These are phyloP conservation scores for Suillus subluteus DNA, from an alignment of 768 basidiomycete genomes.

Conservation along the genomic window DNA sequence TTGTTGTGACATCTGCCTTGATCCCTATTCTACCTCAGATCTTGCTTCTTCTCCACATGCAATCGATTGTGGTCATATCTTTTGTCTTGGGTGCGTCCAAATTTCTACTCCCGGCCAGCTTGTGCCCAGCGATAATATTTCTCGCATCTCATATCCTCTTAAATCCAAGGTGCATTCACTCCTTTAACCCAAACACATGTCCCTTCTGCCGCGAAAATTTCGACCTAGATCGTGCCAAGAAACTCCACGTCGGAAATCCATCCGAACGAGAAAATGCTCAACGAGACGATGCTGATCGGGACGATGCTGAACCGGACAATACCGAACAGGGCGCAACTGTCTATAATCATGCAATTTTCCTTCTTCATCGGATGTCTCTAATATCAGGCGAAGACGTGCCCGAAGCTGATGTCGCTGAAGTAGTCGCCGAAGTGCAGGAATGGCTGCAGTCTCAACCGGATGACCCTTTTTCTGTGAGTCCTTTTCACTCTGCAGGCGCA, in stretches of 20 bases:
- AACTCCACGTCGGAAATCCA: conserved; percentile 60
- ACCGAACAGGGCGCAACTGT: conserved; percentile 41
- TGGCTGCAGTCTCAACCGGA: conserved; percentile 51
- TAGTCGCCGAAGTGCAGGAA: conserved; percentile 50
- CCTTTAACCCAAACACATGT: conserved; percentile 54
- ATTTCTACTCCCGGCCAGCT: conserved; percentile 23
- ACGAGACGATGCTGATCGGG: conserved; percentile 31
- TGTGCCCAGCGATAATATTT: neutral
- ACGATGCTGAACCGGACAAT: conserved; percentile 35
- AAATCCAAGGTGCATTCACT: conserved; percentile 54
- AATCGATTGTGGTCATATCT: conserved; percentile 78
- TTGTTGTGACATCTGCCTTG: conserved; percentile 77
- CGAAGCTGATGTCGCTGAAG: conserved; percentile 37
- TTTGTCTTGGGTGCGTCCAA: conserved; percentile 61
- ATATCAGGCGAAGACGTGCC: conserved; percentile 35
- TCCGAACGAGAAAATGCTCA: conserved; percentile 28
- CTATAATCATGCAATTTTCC: conserved; percentile 40
- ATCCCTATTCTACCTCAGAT: conserved; percentile 54
- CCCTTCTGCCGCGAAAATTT: conserved; percentile 71
- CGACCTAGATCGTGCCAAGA: conserved; percentile 57
- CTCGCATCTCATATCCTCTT: neutral
- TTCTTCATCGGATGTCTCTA: conserved; percentile 39
- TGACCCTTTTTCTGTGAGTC: conserved; percentile 41
- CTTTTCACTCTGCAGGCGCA: conserved; percentile 7
- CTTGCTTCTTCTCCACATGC: conserved; percentile 60